Evolutionary conservation across 352 stramenopile genomes (phyloP).

Genomic region (Thraustochytrium striatum): DNA sequence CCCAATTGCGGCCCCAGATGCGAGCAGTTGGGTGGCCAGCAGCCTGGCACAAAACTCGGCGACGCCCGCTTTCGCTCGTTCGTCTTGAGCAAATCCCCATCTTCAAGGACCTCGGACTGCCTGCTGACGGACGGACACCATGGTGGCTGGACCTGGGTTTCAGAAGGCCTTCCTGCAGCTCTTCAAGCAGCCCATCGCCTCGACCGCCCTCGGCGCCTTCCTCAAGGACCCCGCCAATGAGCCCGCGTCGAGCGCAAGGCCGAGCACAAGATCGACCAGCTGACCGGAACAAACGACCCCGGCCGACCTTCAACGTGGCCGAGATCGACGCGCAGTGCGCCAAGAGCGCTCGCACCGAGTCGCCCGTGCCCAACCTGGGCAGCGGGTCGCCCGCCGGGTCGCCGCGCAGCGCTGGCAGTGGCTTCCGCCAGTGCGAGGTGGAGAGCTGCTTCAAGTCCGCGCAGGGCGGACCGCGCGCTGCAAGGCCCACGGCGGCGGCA

Average conservation of each 20-base stretch:
- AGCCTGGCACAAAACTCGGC: not conserved
- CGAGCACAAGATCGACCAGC: not conserved
- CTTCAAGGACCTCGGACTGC: too few species aligned
- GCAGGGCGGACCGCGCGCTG: too few species aligned
- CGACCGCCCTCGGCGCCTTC: not conserved
- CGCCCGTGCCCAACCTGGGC: not conserved
- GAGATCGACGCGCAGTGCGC: not conserved
- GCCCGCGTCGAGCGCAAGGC: not conserved
- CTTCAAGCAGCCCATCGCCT: not conserved
- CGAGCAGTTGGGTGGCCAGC: not conserved
- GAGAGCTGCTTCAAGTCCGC: conserved; percentile 69
- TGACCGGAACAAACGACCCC: not conserved
- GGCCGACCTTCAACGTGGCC: not conserved
- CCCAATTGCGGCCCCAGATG: not conserved
- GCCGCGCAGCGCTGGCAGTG: conserved; percentile 52
- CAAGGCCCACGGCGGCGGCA: conserved; percentile 76
- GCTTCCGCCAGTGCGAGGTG: conserved; percentile 61
- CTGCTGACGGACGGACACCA: not conserved
- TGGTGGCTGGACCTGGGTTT: not conserved
- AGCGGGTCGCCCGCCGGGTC: not conserved
- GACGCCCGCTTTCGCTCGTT: not conserved
- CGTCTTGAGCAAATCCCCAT: not conserved
- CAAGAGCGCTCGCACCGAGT: not conserved
- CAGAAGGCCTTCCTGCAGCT: not conserved
- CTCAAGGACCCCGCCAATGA: not conserved